A percentile compares a stretch with the other conserved stretches of the same genome.
These are phyloP conservation scores for Ustilago crameri DNA, from an alignment of 1,284 basidiomycete genomes.

Conservation along the genomic window DNA sequence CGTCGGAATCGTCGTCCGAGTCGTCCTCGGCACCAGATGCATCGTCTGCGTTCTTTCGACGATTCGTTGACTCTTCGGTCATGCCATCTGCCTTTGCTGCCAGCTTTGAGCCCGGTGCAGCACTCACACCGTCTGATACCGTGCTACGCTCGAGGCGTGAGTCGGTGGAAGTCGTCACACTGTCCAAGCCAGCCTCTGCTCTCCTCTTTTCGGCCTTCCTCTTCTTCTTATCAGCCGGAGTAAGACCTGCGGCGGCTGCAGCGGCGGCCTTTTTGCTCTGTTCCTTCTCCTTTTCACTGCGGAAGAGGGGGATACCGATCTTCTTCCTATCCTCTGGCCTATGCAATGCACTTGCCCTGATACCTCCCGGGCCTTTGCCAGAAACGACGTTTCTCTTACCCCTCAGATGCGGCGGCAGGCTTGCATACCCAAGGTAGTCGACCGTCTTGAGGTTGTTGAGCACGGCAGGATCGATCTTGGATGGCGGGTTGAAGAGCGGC, in stretches of 20 bases:
- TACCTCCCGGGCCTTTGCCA: constrained; percentile 60
- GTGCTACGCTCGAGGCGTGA: constrained; percentile 13
- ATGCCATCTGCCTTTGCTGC: constrained; percentile 8
- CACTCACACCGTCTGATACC: constrained; percentile 2
- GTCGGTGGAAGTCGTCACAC: constrained; percentile 19
- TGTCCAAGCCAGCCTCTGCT: constrained; percentile 28
- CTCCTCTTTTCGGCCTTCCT: constrained; percentile 38
- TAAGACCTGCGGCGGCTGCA: constrained; percentile 34
- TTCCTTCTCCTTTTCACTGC: constrained; percentile 78
- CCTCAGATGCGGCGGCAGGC: constrained; percentile 82
- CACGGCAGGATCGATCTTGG: constrained; percentile 82
- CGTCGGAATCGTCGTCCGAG: constrained; percentile 20
- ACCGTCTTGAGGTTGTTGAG: constrained; percentile 82
- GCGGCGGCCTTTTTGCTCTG: constrained; percentile 58
- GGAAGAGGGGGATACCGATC: constrained; percentile 75
- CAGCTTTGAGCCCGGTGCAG: constrained; percentile 13
- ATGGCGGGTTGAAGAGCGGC: constrained; percentile 74
- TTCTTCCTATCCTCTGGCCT: constrained; percentile 60
- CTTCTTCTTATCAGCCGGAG: constrained; percentile 37
- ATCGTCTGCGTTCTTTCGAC: neutral
- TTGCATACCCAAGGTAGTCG: constrained; percentile 87
- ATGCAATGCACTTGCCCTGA: constrained; percentile 47
- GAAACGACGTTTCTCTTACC: constrained; percentile 82
- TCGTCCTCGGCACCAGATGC: constrained; percentile 13
- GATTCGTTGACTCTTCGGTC: constrained; percentile 1